Evolutionary conservation across 2,329 filamentous ascomycete species (phyloP).

Genomic region (Ophiostoma novo-ulmi): DNA sequence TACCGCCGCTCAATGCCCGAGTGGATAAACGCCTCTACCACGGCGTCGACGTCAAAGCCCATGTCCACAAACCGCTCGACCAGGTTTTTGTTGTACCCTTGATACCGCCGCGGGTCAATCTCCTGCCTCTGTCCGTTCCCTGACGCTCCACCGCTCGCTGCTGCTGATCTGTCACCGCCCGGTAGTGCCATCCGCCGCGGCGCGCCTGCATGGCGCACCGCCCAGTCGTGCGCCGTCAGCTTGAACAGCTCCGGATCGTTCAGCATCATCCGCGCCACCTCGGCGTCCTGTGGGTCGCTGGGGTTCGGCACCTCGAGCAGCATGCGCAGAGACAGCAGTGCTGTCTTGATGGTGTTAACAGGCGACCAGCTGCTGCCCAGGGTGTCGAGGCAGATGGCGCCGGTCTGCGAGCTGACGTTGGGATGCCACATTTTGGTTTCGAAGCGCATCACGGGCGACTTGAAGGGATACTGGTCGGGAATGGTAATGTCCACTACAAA

Average conservation of each 20-base stretch:
- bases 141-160: constrained; percentile 30
- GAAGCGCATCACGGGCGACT: constrained; percentile 85
- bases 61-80: constrained; percentile 81
- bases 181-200: constrained; percentile 43
- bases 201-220: constrained; percentile 74
- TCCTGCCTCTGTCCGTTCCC: constrained; percentile 24
- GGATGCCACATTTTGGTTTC: constrained; percentile 95
- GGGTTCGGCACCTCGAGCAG: constrained; percentile 91
- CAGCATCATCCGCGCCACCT: constrained; percentile 87
- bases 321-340: constrained; percentile 86
- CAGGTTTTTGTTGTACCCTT: constrained; percentile 79
- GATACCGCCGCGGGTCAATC: constrained; percentile 53
- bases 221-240: constrained; percentile 83
- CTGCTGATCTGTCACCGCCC: constrained; percentile 28
- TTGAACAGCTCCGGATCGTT: constrained; percentile 73
- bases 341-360: constrained; percentile 92
- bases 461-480: constrained; percentile 86
- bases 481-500: constrained; percentile 83
- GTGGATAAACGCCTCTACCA: constrained; percentile 67
- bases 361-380: constrained; percentile 88
- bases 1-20: constrained; percentile 74
- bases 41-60: constrained; percentile 84
- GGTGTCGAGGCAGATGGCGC: constrained; percentile 94
- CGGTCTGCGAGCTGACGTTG: constrained; percentile 90
- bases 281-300: constrained; percentile 92